Percentiles rank a stretch among this genome's conserved stretches.
Evolutionary conservation across 345 rosid species (phyloP).

Genomic region (Punica granatum): DNA sequence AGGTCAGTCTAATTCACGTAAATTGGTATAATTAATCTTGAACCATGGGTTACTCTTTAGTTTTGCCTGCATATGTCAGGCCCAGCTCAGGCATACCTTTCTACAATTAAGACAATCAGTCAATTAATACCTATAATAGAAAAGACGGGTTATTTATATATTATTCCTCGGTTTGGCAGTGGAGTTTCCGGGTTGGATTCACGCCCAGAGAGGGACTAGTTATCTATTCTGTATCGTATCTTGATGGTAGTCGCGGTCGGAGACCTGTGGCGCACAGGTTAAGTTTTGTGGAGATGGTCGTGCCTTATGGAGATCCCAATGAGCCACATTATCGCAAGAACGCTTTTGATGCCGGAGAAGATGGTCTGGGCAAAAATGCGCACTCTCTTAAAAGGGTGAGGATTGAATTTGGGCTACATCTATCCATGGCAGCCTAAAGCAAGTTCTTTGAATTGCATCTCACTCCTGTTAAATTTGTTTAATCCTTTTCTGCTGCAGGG

Average conservation of each 20-base stretch:
- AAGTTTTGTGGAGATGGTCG: too few species aligned
- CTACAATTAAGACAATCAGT: constrained; percentile 2
- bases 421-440: background rate
- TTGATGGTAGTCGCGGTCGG: constrained; percentile 65
- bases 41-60: too few species aligned
- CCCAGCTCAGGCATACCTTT: too few species aligned
- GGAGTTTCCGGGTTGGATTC: constrained; percentile 76
- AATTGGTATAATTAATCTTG: background rate
- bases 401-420: background rate
- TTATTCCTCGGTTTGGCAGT: constrained; percentile 28
- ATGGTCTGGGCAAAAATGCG: too few species aligned
- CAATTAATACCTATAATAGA: background rate
- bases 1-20: constrained; percentile 26
- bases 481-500: constrained; percentile 34
- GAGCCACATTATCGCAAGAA: constrained; percentile 73
- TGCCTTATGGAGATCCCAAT: too few species aligned
- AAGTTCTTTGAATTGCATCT: too few species aligned
- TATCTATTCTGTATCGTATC: too few species aligned
- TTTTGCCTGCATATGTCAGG: too few species aligned
- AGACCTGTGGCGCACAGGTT: too few species aligned
- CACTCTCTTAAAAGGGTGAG: constrained; percentile 68
- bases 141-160: background rate
- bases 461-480: too few species aligned
- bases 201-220: constrained; percentile 73
- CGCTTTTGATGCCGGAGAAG: constrained; percentile 80